Base-by-base conservation (phyloP, 805 yeast genomes). In the Wickerhamiella vanderwaltii region DNA sequence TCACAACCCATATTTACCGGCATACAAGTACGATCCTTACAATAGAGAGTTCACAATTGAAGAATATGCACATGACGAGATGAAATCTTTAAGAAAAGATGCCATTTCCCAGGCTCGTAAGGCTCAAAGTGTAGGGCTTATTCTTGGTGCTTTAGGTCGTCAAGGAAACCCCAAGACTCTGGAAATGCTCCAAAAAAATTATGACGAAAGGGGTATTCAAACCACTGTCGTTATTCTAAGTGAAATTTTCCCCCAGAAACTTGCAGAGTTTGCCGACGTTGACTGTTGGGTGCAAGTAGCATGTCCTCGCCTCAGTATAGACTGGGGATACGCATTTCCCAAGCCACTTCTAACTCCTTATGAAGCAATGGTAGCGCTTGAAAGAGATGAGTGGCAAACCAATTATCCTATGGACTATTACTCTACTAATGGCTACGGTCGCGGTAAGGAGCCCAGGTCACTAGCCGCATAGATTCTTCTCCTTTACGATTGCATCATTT, bases 211-310 rank as follows among this genome's bases (percentile, higher is more conserved):
- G 17, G 93, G 91, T 0, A 72, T 73, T 39, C 71, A 70, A 9
- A 84, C 82, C 1, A 83, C 84, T 1, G 77, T 83, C 57, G 85
- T 91, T 43, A 77, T 91, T 26, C 60, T 91, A 12, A 81, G 94
- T 43, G 98, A 91, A 59, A 85, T 91, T 15, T 87, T 91, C 61
- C 98, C 98, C 0, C 81, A 76, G 40, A 91, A 91, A 52, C 65
- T 91, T 28, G 79, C 95, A 9, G 79, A 82, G 78, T 91, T 91
- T 61, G 87, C 84, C 52, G 91, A 84, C 53, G 74, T 88, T 13
- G 98, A 91, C 60, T 94, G 87, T 1, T 91, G 91, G 68, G 82
- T 91, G 11, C 98, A 91, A 61, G 94, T 91, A 2, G 98, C 98
- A 0, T 91, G 98, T 58, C 98, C 98, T 0, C 68, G 98, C 53